A percentile compares a stretch with the other conserved stretches of the same genome.
phyloP scores from a whole-genome alignment of 345 rosid species.

The Rhodamnia rubescens region DNA sequence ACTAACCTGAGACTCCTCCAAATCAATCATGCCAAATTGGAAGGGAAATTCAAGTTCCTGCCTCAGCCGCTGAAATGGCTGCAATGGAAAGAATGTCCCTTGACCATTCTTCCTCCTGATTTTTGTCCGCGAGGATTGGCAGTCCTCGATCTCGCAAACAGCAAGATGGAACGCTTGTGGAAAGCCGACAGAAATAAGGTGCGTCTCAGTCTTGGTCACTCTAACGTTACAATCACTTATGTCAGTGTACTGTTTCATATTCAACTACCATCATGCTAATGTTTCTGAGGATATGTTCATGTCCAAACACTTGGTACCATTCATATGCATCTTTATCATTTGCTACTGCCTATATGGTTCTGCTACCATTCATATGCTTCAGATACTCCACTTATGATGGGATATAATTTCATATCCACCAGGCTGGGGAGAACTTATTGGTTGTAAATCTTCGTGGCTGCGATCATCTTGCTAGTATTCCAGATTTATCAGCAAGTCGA shows the following conservation, averaged over 20 bases:
- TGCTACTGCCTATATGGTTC: background rate
- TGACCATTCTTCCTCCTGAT: conserved; percentile 32
- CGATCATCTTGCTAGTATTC: conserved; percentile 14
- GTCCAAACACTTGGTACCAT: background rate
- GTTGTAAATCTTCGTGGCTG: conserved; percentile 27
- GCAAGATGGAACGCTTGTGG: conserved; percentile 36
- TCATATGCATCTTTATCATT: background rate
- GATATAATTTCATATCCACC: background rate
- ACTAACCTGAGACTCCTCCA: conserved; percentile 48
- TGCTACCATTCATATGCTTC: background rate
- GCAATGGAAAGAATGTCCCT: conserved; percentile 54
- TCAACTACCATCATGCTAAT: background rate
- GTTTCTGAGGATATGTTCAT: background rate
- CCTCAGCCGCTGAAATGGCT: conserved; percentile 56
- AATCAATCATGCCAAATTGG: conserved; percentile 35
- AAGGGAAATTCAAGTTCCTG: conserved; percentile 42
- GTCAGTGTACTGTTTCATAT: background rate
- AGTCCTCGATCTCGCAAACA: conserved; percentile 63
- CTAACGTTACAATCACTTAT: background rate
- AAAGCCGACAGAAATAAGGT: conserved; percentile 15
- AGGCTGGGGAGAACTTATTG: conserved; percentile 15
- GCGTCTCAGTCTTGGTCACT: background rate
- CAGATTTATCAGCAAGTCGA: conserved; percentile 27
- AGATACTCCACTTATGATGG: background rate
- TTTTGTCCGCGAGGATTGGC: conserved; percentile 28